Conservation (phyloP, 306 rosid genomes). For the Inga laurina region DNA sequence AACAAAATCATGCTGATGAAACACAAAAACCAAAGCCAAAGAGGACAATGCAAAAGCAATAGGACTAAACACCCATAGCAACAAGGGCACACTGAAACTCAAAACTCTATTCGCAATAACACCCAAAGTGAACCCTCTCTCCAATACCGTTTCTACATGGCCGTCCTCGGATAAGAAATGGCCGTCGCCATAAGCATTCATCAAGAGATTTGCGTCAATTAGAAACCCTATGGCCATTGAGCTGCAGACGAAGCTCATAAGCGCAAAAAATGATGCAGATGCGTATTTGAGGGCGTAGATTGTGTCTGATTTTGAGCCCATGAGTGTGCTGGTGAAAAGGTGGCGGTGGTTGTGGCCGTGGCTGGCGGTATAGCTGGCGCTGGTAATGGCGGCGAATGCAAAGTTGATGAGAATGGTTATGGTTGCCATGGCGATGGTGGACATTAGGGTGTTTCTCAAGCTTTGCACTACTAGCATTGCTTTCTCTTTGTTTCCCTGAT, state of each 20-base stretch:
- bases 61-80: conserved; percentile 84
- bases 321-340: conserved; percentile 35
- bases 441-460: conserved; percentile 78
- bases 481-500: conserved; percentile 59
- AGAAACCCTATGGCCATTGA: conserved; percentile 66
- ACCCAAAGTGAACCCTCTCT: conserved; percentile 68
- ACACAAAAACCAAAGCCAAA: conserved; percentile 53
- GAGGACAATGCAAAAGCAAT: conserved; percentile 52
- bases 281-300: conserved; percentile 56
- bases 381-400: conserved; percentile 58
- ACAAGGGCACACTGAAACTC: conserved; percentile 55
- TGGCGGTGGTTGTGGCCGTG: conserved; percentile 23
- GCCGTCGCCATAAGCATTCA: conserved; percentile 41
- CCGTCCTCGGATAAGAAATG: conserved; percentile 2
- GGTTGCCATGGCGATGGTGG: conserved; percentile 56
- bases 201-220: conserved; percentile 64
- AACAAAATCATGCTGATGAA: conserved; percentile 62
- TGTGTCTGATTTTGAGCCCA: conserved; percentile 55
- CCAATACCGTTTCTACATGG: conserved; percentile 43
- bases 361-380: conserved; percentile 51
- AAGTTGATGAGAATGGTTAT: conserved; percentile 51
- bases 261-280: conserved; percentile 51
- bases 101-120: conserved; percentile 61
- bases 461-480: conserved; percentile 67
- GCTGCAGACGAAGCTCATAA: conserved; percentile 71